phyloP scores from a whole-genome alignment of 139 green algal species.

The Asterochloris sp. region DNA sequence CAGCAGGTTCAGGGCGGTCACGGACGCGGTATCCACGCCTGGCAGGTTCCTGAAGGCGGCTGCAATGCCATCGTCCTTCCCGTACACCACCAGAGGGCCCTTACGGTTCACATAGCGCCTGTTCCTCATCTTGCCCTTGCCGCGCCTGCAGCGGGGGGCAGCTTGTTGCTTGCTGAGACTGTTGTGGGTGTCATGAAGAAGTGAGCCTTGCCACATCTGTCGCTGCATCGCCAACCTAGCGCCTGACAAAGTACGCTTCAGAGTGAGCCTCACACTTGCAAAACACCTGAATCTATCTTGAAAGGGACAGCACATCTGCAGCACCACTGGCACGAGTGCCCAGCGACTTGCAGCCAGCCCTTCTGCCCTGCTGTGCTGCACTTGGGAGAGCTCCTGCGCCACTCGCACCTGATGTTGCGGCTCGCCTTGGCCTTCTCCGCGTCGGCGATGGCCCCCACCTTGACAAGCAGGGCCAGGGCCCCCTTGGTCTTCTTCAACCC shows the following conservation, averaged over 20 bases:
- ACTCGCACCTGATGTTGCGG: constrained; percentile 62
- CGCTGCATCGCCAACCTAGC: too few species aligned
- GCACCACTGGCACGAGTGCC: too few species aligned
- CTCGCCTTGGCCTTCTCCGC: constrained; percentile 86
- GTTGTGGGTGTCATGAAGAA: too few species aligned
- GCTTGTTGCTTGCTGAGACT: too few species aligned
- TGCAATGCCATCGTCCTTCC: constrained; percentile 77
- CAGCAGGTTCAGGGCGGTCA: constrained; percentile 94
- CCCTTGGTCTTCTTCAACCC: constrained; percentile 86
- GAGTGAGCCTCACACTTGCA: too few species aligned
- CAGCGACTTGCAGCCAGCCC: too few species aligned
- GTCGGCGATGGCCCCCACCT: constrained; percentile 80
- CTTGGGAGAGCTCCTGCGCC: too few species aligned
- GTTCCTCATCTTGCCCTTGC: constrained; percentile 99
- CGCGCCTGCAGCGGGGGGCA: constrained; percentile 18
- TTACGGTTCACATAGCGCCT: constrained; percentile 90
- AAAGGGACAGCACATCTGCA: too few species aligned
- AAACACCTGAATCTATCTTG: too few species aligned
- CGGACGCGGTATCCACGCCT: constrained; percentile 86
- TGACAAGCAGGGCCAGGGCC: constrained; percentile 83
- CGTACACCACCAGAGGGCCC: constrained; percentile 94
- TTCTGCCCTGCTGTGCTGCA: too few species aligned
- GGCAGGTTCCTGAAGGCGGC: constrained; percentile 95
- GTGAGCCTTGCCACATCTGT: too few species aligned
- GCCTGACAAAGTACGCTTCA: too few species aligned